Conservation (phyloP, 345 rosid species). For the Acer saccharum region DNA sequence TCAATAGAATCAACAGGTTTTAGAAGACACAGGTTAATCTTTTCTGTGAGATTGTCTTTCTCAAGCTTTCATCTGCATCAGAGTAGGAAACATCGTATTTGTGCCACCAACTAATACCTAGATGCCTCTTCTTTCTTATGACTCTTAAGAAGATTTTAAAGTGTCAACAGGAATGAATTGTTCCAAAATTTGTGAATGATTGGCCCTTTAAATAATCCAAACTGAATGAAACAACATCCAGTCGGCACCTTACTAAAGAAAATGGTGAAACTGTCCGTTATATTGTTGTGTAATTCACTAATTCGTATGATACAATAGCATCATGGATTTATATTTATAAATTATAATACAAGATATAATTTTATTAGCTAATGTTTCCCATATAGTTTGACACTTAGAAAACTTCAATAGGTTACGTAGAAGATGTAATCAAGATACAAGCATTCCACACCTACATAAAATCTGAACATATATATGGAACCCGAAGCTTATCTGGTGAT, state of each 20-base stretch:
- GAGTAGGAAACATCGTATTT: not conserved
- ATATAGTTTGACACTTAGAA: not conserved
- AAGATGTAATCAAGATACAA: not conserved
- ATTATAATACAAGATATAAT: not conserved
- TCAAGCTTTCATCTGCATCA: too few relatives aligned
- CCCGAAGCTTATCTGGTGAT: conserved; percentile 96
- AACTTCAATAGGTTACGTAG: not conserved
- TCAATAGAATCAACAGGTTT: too few relatives aligned
- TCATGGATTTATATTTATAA: not conserved
- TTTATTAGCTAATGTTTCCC: not conserved
- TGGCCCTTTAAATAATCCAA: not conserved
- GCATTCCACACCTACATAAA: not conserved
- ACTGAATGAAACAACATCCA: not conserved
- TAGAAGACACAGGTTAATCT: too few relatives aligned
- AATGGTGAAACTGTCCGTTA: not conserved
- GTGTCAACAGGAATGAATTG: not conserved
- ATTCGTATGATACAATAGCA: not conserved
- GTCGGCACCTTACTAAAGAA: not conserved
- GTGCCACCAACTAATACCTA: not conserved
- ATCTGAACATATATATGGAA: conserved; percentile 19
- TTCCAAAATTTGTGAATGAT: not conserved
- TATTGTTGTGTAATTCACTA: not conserved
- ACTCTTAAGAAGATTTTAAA: not conserved
- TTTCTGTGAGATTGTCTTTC: too few relatives aligned
- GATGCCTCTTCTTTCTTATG: not conserved